phyloP scores from a whole-genome alignment of 176 grass and related monocot genomes.

The Zea luxurians region DNA sequence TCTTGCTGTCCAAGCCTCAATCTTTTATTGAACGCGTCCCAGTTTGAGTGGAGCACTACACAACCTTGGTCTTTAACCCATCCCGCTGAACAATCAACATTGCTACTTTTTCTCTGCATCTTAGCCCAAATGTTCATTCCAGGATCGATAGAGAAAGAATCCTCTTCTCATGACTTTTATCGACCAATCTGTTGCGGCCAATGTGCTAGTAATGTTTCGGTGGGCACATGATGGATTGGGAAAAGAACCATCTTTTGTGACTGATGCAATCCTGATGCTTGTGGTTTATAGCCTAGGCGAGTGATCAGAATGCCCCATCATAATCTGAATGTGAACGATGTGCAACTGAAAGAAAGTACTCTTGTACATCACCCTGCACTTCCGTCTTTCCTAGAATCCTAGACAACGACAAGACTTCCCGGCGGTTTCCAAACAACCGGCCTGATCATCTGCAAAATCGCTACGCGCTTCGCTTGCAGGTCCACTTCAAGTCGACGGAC shows the following conservation, averaged over 20 bases:
- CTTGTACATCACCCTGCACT: neutral
- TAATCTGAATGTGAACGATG: neutral
- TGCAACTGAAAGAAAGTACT: neutral
- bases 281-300: no score
- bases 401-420: neutral
- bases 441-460: neutral
- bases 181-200: neutral
- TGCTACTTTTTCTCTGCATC: neutral
- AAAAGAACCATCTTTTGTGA: neutral
- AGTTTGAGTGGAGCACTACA: neutral
- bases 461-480: constrained; percentile 9
- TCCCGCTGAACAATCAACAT: neutral
- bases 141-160: neutral
- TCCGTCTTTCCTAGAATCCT: neutral
- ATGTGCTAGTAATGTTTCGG: neutral
- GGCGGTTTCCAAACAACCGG: neutral
- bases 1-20: neutral
- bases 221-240: neutral
- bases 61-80: neutral
- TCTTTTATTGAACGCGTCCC: neutral
- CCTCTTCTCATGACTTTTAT: neutral
- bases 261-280: neutral
- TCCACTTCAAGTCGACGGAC: constrained; percentile 74
- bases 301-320: neutral
- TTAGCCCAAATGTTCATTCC: neutral